These are phyloP conservation scores for Arthroderma uncinatum DNA, from an alignment of 2,329 filamentous ascomycete species.

Conservation along the genomic window DNA sequence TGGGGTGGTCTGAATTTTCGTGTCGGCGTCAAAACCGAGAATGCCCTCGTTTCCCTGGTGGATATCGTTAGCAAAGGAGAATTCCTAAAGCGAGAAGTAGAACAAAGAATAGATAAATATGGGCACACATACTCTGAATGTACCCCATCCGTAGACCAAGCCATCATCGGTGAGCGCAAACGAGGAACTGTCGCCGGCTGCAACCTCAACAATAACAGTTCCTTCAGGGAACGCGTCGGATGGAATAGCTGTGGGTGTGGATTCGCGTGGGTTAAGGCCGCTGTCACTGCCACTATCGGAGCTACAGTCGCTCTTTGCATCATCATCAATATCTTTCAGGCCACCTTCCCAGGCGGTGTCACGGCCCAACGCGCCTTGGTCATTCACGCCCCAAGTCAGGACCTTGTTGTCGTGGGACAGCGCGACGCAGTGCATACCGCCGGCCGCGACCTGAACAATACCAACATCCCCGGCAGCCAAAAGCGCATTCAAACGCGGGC, in stretches of 20 bases:
- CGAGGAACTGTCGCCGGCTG: conserved; percentile 48
- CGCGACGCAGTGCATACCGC: conserved; percentile 71
- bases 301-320: conserved; percentile 46
- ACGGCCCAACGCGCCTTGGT: conserved; percentile 68
- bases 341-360: conserved; percentile 59
- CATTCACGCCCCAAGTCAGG: conserved; percentile 78
- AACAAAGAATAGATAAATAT: conserved; percentile 7
- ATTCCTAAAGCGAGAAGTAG: not conserved
- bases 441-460: conserved; percentile 64
- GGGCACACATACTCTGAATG: conserved; percentile 42
- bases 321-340: conserved; percentile 42
- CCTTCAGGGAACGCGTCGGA: conserved; percentile 40
- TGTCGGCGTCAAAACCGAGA: conserved; percentile 44
- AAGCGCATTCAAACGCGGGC: conserved; percentile 57
- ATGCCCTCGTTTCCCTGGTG: conserved; percentile 50
- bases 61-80: conserved; percentile 9
- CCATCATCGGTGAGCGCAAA: conserved; percentile 52
- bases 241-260: conserved; percentile 43
- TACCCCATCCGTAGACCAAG: conserved; percentile 51
- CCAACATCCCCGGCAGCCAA: conserved; percentile 48
- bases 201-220: conserved; percentile 47
- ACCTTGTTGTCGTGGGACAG: conserved; percentile 72
- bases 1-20: conserved; percentile 36
- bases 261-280: conserved; percentile 47
- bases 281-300: conserved; percentile 37